Evolutionary conservation across 2,329 filamentous ascomycete genomes (phyloP).

Genomic region (Monilinia fructicola): DNA sequence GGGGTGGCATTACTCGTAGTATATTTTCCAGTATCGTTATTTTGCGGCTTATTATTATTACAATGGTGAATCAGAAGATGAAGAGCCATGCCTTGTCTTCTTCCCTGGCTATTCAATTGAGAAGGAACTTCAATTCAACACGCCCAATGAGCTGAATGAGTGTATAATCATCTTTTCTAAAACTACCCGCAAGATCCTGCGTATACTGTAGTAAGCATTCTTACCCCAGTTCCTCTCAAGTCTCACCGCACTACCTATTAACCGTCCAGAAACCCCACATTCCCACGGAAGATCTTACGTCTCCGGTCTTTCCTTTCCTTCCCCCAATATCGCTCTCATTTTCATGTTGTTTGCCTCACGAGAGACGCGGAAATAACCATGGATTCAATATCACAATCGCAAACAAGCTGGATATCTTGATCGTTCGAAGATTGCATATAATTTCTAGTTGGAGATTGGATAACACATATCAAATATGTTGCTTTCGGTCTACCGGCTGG

Average conservation of each 20-base stretch:
- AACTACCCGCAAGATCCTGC: no score
- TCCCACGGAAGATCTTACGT: not conserved
- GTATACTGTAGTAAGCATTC: no score
- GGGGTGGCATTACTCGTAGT: not conserved
- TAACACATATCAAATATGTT: not conserved
- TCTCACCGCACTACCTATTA: not conserved
- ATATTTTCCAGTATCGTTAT: not conserved
- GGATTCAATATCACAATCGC: no score
- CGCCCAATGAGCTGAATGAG: not conserved
- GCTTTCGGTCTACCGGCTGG: not conserved
- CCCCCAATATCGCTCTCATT: not conserved
- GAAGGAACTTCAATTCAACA: not conserved
- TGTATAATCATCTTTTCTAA: no score
- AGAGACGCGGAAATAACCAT: no score
- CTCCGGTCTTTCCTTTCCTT: not conserved
- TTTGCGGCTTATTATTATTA: not conserved
- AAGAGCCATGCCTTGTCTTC: rapidly evolving
- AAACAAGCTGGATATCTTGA: not conserved
- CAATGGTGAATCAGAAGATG: not conserved
- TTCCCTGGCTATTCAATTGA: not conserved
- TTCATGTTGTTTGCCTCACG: no score
- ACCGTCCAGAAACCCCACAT: not conserved
- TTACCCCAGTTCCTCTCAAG: not conserved
- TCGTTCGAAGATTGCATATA: not conserved
- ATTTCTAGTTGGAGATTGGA: not conserved